Base-by-base conservation (phyloP, 768 basidiomycete genomes). In the Baorangia bicolor region DNA sequence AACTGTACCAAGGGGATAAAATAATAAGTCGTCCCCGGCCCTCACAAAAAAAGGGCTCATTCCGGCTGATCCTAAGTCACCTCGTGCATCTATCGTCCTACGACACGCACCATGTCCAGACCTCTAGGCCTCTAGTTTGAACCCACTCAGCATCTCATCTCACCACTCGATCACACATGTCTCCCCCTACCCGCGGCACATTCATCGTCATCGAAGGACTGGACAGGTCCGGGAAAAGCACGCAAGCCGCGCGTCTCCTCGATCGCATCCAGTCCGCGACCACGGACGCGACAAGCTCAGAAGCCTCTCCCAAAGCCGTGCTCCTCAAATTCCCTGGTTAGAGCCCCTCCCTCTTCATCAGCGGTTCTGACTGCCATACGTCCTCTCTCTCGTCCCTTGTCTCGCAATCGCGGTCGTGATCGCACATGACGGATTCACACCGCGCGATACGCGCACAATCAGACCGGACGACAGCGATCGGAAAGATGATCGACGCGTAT, bases 141-240 rank as follows among this genome's bases (percentile, higher is more conserved):
- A 5, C 12, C 33, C 33, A 28, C 28, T 35, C 23, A 18, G 2
- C 25, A 34, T n/a, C 23, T 27, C 34, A 31, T 23, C 38, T 30
- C 14, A 11, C 18, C 2, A 13, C 48, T 28, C 31, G 21, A 20
- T 44, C 11, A 12, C 28, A 8, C 37, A 58, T 57, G 57, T 45
- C 57, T 7, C 20, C 49, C 21, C 38, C 60, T 52, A 10, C 65
- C 2, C 80, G 88, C 16, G 92, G 91, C 0, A 81, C 88, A 8
- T 94, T 98, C 74, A 88, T 98, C 67, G 94, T 94, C 35, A 79
- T 98, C 48, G 95, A 98, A 72, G 97, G 96, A 14, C 84, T 98
- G n/a, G 96, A 98, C 69, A 80, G 90, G 57, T 94, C 92, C 0
- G 97, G 97, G 16, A 98, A 98, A 70, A 90, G 88, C 31, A 99